Evolutionary conservation across 108 stramenopile genomes (phyloP).

Genomic region (Nannochloropsis oceanica): DNA sequence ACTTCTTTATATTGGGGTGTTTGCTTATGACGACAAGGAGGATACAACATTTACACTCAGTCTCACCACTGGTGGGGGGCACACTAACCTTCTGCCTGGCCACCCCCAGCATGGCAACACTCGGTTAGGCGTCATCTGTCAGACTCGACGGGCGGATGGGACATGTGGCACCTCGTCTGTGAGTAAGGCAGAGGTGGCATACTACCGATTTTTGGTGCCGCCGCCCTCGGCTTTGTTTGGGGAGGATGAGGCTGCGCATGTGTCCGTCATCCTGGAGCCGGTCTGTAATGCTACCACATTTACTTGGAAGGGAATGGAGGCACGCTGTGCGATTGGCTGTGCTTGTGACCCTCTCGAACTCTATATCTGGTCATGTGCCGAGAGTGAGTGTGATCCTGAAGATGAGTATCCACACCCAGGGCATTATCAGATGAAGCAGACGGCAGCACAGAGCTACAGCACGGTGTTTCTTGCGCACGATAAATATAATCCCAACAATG

Average conservation of each 20-base stretch:
- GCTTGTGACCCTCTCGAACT: not conserved
- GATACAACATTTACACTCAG: not conserved
- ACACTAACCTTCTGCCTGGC: not conserved
- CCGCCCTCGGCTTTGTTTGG: not conserved
- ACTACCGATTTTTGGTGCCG: not conserved
- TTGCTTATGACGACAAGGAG: not conserved
- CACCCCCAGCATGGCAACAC: not conserved
- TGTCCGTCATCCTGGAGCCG: not conserved
- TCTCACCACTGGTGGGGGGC: not conserved
- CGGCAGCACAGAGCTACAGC: not conserved
- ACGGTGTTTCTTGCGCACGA: not conserved
- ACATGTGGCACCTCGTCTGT: not conserved
- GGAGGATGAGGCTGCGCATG: not conserved
- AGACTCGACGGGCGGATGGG: not conserved
- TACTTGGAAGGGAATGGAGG: not conserved
- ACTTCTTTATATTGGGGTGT: not conserved
- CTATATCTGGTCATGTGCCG: not conserved
- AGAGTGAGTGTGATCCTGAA: not conserved
- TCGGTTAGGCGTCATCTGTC: not conserved
- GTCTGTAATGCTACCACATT: not conserved
- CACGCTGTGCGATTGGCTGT: not conserved
- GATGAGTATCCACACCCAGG: not conserved
- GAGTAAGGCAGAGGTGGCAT: not conserved
- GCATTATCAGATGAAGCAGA: not conserved
- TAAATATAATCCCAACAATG: not conserved